A percentile compares a stretch with the other conserved stretches of the same genome.
phyloP scores from a whole-genome alignment of 352 stramenopile species.

The Pelagophyceae sp. region DNA sequence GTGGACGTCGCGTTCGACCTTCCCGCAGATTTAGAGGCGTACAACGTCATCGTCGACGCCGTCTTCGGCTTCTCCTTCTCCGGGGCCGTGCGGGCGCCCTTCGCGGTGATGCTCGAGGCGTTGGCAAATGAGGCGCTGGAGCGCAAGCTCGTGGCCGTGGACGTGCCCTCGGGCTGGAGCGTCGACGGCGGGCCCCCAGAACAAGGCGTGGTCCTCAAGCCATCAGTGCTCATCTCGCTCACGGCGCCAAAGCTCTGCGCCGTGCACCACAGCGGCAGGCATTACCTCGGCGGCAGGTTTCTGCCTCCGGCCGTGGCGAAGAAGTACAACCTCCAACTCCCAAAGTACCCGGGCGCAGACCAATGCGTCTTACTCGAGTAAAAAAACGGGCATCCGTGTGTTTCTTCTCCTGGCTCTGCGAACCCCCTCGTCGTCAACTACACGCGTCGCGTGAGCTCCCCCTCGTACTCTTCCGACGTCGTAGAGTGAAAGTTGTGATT shows the following conservation, averaged over 20 bases:
- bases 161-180: conserved; percentile 96
- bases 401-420: no score
- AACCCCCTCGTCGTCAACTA: no score
- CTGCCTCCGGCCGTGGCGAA: conserved; percentile 65
- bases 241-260: conserved; percentile 90
- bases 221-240: conserved; percentile 88
- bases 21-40: conserved; percentile 34
- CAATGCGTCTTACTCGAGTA: neutral
- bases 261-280: conserved; percentile 68
- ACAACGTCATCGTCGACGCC: conserved; percentile 87
- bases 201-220: conserved; percentile 60
- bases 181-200: conserved; percentile 75
- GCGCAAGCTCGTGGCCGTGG: conserved; percentile 81
- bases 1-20: conserved; percentile 29
- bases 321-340: conserved; percentile 54
- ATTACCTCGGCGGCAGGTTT: conserved; percentile 91
- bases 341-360: conserved; percentile 20
- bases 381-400: no score
- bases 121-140: conserved; percentile 38
- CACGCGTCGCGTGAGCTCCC: no score
- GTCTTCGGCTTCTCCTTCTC: conserved; percentile 97
- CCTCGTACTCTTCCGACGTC: no score
- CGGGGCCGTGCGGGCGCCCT: conserved; percentile 72
- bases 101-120: conserved; percentile 65
- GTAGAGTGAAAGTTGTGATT: no score